phyloP scores from a whole-genome alignment of 1,284 basidiomycete species.

The Ustilago xerochloae region DNA sequence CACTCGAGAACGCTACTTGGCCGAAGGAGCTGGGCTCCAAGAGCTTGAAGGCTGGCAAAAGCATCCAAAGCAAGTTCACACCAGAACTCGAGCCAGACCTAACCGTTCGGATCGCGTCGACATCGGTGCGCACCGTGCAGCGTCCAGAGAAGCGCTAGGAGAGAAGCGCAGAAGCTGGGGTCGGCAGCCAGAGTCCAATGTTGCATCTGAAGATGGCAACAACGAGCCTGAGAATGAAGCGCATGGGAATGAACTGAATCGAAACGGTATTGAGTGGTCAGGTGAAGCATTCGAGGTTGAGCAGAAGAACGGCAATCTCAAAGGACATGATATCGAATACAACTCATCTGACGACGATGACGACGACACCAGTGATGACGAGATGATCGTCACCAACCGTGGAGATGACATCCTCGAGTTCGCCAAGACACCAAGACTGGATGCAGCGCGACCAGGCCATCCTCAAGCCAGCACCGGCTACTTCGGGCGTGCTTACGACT shows the following conservation, averaged over 20 bases:
- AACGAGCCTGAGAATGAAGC: background rate
- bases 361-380: constrained; percentile 54
- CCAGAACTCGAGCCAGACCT: background rate
- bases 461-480: constrained; percentile 39
- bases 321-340: background rate
- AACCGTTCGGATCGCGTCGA: constrained; percentile 30
- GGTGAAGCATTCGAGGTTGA: background rate
- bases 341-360: constrained; percentile 23
- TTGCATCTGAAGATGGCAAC: background rate
- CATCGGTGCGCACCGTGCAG: constrained; percentile 40
- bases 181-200: background rate
- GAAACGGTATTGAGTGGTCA: background rate
- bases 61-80: background rate
- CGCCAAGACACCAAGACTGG: constrained; percentile 54
- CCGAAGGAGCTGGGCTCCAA: constrained; percentile 60
- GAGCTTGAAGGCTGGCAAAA: constrained; percentile 44
- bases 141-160: constrained; percentile 34
- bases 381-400: constrained; percentile 63
- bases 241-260: background rate
- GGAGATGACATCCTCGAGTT: constrained; percentile 64
- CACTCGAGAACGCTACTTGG: constrained; percentile 57
- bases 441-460: constrained; percentile 33
- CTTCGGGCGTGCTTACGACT: constrained; percentile 47
- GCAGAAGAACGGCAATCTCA: background rate
- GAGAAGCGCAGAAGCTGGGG: constrained; percentile 12